phyloP scores from a whole-genome alignment of 2,329 filamentous ascomycete species.

The Anthostomella pinea region DNA sequence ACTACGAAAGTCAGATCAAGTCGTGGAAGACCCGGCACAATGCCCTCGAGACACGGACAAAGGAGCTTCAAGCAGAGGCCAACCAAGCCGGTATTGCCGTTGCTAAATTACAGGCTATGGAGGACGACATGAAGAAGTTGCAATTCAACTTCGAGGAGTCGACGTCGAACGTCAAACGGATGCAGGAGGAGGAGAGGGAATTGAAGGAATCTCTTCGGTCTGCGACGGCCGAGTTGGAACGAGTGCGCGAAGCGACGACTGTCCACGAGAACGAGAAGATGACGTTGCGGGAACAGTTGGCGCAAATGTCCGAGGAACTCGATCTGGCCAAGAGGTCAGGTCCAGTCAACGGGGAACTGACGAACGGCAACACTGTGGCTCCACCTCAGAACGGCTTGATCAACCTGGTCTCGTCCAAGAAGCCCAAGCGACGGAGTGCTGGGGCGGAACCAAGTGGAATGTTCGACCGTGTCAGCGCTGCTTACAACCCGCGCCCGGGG shows the following conservation, averaged over 20 bases:
- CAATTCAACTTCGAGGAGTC: slow-evolving; percentile 90
- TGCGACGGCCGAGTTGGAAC: slow-evolving; percentile 78
- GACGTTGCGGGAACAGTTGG: slow-evolving; percentile 81
- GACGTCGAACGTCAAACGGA: slow-evolving; percentile 81
- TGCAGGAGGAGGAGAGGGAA: slow-evolving; percentile 90
- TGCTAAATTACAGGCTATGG: slow-evolving; percentile 84
- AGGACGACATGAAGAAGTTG: slow-evolving; percentile 91
- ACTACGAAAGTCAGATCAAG: slow-evolving; percentile 93
- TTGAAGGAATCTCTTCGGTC: slow-evolving; percentile 78
- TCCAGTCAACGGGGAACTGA: slow-evolving; percentile 67
- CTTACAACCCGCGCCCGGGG: slow-evolving; percentile 91
- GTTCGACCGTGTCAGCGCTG: slow-evolving; percentile 86
- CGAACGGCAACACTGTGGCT: slow-evolving; percentile 60
- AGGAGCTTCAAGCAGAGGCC: slow-evolving; percentile 92
- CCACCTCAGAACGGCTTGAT: slow-evolving; percentile 74
- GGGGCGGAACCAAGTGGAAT: slow-evolving; percentile 80
- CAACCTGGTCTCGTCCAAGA: slow-evolving; percentile 95
- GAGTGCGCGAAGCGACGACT: slow-evolving; percentile 69
- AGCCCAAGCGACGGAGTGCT: slow-evolving; percentile 90
- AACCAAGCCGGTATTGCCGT: slow-evolving; percentile 97
- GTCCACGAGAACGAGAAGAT: slow-evolving; percentile 82
- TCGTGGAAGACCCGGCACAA: slow-evolving; percentile 94
- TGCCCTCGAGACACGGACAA: slow-evolving; percentile 81
- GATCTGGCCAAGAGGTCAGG: slow-evolving; percentile 78
- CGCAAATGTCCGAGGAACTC: slow-evolving; percentile 87